A percentile compares a stretch with the other conserved stretches of the same genome.
These are phyloP conservation scores for Suillus fuscotomentosus DNA, from an alignment of 768 basidiomycete species.

Conservation along the genomic window DNA sequence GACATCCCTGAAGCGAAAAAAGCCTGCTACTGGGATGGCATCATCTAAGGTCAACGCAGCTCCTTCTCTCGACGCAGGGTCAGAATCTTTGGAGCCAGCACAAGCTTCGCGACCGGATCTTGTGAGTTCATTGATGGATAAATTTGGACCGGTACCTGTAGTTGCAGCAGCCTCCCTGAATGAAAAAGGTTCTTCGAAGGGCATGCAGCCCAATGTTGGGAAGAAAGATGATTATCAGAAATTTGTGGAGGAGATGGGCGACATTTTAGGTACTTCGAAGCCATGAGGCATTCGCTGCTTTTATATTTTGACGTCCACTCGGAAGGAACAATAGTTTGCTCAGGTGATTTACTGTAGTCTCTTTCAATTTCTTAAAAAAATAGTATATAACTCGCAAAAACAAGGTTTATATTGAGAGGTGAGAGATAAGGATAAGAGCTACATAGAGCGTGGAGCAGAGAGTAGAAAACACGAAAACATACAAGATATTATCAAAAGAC, in stretches of 20 bases:
- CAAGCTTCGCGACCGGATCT: slow-evolving; percentile 61
- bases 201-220: slow-evolving; percentile 31
- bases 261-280: slow-evolving; percentile 45
- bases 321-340: not conserved
- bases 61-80: slow-evolving; percentile 45
- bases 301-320: not conserved
- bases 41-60: slow-evolving; percentile 60
- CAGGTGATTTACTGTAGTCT: not conserved
- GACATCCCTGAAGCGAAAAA: slow-evolving; percentile 75
- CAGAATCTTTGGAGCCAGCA: slow-evolving; percentile 20
- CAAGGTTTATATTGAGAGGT: not conserved
- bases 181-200: slow-evolving; percentile 15
- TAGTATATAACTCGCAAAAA: not conserved
- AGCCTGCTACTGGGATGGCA: slow-evolving; percentile 32
- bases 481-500: not conserved
- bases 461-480: not conserved
- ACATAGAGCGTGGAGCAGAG: not conserved
- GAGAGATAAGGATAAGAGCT: not conserved
- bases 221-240: slow-evolving; percentile 71
- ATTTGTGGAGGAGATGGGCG: slow-evolving; percentile 75
- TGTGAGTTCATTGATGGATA: slow-evolving; percentile 56
- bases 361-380: not conserved
- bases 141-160: slow-evolving; percentile 48
- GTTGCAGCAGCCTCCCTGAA: slow-evolving; percentile 15
- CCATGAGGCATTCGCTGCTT: slow-evolving; percentile 11